A percentile compares a stretch with the other conserved stretches of the same genome.
Evolutionary conservation across 352 stramenopile genomes (phyloP).

Genomic region (Peronospora tabacina): DNA sequence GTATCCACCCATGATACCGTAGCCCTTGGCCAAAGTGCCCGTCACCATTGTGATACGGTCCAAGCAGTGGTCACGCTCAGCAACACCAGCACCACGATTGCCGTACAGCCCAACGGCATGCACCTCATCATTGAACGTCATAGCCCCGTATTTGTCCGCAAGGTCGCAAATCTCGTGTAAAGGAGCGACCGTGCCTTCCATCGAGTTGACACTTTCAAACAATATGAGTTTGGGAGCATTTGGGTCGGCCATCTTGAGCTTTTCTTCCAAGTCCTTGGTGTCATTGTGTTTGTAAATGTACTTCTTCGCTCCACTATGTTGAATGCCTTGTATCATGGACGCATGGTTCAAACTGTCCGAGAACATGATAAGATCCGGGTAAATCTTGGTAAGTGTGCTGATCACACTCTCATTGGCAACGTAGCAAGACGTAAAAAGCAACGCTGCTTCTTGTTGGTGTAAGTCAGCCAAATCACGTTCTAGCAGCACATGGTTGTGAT

Average conservation of each 20-base stretch:
- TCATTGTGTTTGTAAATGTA: slow-evolving; percentile 86
- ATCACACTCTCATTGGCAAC: slow-evolving; percentile 89
- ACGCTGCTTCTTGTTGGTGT: slow-evolving; percentile 76
- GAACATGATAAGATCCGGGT: slow-evolving; percentile 85
- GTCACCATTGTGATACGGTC: slow-evolving; percentile 87
- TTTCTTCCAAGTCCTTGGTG: slow-evolving; percentile 66
- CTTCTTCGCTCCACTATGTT: slow-evolving; percentile 69
- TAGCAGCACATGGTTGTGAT: slow-evolving; percentile 87
- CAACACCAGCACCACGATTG: slow-evolving; percentile 76
- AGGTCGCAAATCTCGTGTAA: slow-evolving; percentile 81
- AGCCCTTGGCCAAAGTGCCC: slow-evolving; percentile 86
- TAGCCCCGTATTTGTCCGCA: slow-evolving; percentile 87
- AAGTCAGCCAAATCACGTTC: slow-evolving; percentile 80
- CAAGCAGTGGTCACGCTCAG: slow-evolving; percentile 80
- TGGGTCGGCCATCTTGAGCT: slow-evolving; percentile 64
- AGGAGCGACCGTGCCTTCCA: slow-evolving; percentile 81
- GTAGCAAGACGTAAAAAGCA: slow-evolving; percentile 88
- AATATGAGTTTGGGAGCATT: slow-evolving; percentile 77
- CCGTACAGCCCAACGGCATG: slow-evolving; percentile 87
- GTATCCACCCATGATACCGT: slow-evolving; percentile 89
- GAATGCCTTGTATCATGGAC: slow-evolving; percentile 84
- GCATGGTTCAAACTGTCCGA: slow-evolving; percentile 89
- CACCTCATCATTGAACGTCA: slow-evolving; percentile 90
- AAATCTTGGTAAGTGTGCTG: slow-evolving; percentile 85
- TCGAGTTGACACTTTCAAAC: slow-evolving; percentile 85